phyloP scores from a whole-genome alignment of 139 green algal species.

The Pleodorina starrii region DNA sequence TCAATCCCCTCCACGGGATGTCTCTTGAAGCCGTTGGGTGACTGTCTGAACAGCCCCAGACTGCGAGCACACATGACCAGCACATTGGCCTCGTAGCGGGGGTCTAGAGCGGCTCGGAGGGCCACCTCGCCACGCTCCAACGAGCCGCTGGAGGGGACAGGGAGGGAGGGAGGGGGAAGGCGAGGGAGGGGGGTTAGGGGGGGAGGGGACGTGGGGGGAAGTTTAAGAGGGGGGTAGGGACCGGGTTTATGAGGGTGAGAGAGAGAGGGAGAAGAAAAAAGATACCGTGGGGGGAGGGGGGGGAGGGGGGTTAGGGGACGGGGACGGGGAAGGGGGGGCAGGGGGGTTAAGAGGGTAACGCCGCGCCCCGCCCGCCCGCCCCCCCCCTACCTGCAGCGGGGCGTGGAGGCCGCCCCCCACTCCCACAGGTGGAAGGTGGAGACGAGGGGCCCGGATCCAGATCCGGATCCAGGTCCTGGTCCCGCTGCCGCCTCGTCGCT shows the following conservation, averaged over 20 bases:
- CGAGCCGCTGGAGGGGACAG: neutral
- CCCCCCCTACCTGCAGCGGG: slow-evolving; percentile 8
- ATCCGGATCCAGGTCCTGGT: too few species aligned
- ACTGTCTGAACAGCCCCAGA: slow-evolving; percentile 39
- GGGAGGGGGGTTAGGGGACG: neutral
- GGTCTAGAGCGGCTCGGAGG: slow-evolving; percentile 44
- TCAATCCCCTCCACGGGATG: slow-evolving; percentile 47
- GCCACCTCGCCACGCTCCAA: neutral
- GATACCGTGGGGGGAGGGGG: neutral
- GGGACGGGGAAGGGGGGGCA: too few species aligned
- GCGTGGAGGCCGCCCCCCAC: slow-evolving; percentile 15
- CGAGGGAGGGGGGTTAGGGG: neutral
- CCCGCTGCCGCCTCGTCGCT: slow-evolving; percentile 34
- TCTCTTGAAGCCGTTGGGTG: slow-evolving; percentile 39
- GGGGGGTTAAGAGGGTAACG: too few species aligned
- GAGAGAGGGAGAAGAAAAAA: neutral
- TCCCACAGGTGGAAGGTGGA: slow-evolving; percentile 61
- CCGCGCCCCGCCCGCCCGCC: too few species aligned
- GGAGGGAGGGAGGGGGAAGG: neutral
- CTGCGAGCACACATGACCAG: slow-evolving; percentile 10
- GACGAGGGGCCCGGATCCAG: neutral
- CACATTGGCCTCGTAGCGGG: slow-evolving; percentile 52
- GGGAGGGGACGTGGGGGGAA: neutral
- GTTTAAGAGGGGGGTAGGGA: neutral
- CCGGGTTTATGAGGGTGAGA: neutral